Percentiles rank a stretch among this genome's conserved stretches.
phyloP scores from a whole-genome alignment of 2,329 filamentous ascomycete genomes.

The Lachnellula occidentalis region DNA sequence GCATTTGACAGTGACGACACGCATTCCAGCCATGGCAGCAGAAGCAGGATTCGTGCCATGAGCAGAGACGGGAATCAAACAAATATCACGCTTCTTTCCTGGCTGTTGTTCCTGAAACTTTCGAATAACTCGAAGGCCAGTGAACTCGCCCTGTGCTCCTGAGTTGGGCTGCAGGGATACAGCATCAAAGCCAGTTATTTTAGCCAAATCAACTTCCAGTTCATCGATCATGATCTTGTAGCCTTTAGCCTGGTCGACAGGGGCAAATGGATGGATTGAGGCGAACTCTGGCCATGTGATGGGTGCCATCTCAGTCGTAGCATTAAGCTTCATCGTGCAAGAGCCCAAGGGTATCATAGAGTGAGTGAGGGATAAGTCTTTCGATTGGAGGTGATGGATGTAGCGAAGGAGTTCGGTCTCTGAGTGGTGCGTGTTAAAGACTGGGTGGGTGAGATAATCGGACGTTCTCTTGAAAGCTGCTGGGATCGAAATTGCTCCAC shows the following conservation, averaged over 20 bases:
- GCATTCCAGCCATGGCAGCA: slow-evolving; percentile 93
- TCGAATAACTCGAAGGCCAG: slow-evolving; percentile 81
- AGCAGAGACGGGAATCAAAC: slow-evolving; percentile 88
- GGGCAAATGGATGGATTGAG: slow-evolving; percentile 76
- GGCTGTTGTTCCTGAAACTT: slow-evolving; percentile 70
- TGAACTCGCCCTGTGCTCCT: slow-evolving; percentile 91
- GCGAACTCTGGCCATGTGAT: slow-evolving; percentile 72
- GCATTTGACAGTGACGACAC: slow-evolving; percentile 88
- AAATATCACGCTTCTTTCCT: slow-evolving; percentile 75
- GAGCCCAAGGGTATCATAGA: slow-evolving; percentile 97
- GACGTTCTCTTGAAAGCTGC: slow-evolving; percentile 63
- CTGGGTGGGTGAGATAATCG: slow-evolving; percentile 76
- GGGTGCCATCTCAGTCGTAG: slow-evolving; percentile 86
- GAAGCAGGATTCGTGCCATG: slow-evolving; percentile 96
- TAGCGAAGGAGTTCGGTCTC: slow-evolving; percentile 93
- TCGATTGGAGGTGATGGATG: slow-evolving; percentile 88
- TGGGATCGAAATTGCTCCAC: slow-evolving; percentile 41
- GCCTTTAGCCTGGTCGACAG: slow-evolving; percentile 56
- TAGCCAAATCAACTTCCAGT: slow-evolving; percentile 69
- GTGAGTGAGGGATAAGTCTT: slow-evolving; percentile 88
- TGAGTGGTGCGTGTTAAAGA: slow-evolving; percentile 92
- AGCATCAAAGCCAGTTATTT: slow-evolving; percentile 86
- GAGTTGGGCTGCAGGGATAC: slow-evolving; percentile 92
- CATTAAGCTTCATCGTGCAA: slow-evolving; percentile 98
- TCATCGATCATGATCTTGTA: slow-evolving; percentile 66